phyloP scores from a whole-genome alignment of 2,329 filamentous ascomycete species.

The Aspergillus novoparasiticus region DNA sequence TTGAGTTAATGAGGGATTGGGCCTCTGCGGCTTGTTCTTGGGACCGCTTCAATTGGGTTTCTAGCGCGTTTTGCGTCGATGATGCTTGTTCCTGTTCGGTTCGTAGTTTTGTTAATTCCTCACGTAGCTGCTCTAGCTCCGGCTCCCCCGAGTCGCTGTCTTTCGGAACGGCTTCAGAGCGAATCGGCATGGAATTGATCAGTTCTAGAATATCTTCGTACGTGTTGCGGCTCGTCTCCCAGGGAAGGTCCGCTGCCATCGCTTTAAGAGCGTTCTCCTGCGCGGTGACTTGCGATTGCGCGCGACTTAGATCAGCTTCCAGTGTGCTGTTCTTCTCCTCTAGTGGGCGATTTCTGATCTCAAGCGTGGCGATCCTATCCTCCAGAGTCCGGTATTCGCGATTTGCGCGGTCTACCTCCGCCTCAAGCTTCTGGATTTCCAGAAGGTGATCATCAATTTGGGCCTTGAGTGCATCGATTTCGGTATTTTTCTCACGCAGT shows the following conservation, averaged over 20 bases:
- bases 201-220: conserved; percentile 44
- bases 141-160: conserved; percentile 21
- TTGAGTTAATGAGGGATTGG: conserved; percentile 38
- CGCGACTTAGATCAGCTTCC: conserved; percentile 38
- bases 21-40: conserved; percentile 41
- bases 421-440: conserved; percentile 39
- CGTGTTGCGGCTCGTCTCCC: conserved; percentile 34
- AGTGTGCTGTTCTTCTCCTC: conserved; percentile 42
- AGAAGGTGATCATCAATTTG: conserved; percentile 38
- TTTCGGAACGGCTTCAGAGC: conserved; percentile 16
- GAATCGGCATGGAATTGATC: conserved; percentile 34
- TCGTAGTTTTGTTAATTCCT: conserved; percentile 34
- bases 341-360: conserved; percentile 37
- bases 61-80: conserved; percentile 32
- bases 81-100: conserved; percentile 33
- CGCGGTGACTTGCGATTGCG: conserved; percentile 38
- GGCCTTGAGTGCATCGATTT: conserved; percentile 40
- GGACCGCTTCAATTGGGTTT: conserved; percentile 39
- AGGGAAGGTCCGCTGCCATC: conserved; percentile 39
- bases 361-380: conserved; percentile 35
- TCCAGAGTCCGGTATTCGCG: conserved; percentile 38
- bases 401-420: conserved; percentile 36
- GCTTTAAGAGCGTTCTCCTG: conserved; percentile 41
- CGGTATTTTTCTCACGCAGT: conserved; percentile 37
- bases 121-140: conserved; percentile 27